phyloP scores from a whole-genome alignment of 139 green algal genomes.

The Chlorella sp. region DNA sequence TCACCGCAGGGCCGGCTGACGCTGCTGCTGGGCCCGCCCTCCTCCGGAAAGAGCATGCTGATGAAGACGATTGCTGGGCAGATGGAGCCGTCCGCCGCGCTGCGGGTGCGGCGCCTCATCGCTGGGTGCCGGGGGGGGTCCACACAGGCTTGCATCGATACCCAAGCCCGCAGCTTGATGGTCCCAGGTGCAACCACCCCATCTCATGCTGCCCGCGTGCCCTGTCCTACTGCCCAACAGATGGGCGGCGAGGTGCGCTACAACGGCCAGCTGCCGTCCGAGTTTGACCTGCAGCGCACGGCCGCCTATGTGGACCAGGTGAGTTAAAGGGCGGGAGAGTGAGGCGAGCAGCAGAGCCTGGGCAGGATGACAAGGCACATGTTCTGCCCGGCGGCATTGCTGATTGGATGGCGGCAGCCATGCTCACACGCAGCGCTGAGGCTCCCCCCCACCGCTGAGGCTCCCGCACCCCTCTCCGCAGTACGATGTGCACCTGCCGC shows the following conservation, averaged over 20 bases:
- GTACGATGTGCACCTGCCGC: constrained; percentile 73
- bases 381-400: no score
- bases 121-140: no score
- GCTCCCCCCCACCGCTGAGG: no score
- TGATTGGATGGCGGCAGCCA: no score
- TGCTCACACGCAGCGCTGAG: no score
- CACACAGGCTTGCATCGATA: no score
- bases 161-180: no score
- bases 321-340: no score
- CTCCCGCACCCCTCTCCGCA: constrained; percentile 2
- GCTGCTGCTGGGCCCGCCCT: constrained; percentile 73
- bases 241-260: constrained; percentile 60
- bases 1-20: background rate
- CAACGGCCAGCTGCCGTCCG: constrained; percentile 64
- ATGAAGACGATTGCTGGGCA: constrained; percentile 66
- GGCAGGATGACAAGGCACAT: no score
- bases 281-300: constrained; percentile 69
- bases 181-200: no score
- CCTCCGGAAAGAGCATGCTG: constrained; percentile 67
- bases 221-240: background rate
- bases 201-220: no score
- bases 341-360: no score
- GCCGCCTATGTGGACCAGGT: constrained; percentile 67
- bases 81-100: constrained; percentile 14
- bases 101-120: constrained; percentile 9